Percentiles rank a stretch among this genome's conserved stretches.
Conservation (phyloP, 768 basidiomycete genomes). For the Amanita rubescens region DNA sequence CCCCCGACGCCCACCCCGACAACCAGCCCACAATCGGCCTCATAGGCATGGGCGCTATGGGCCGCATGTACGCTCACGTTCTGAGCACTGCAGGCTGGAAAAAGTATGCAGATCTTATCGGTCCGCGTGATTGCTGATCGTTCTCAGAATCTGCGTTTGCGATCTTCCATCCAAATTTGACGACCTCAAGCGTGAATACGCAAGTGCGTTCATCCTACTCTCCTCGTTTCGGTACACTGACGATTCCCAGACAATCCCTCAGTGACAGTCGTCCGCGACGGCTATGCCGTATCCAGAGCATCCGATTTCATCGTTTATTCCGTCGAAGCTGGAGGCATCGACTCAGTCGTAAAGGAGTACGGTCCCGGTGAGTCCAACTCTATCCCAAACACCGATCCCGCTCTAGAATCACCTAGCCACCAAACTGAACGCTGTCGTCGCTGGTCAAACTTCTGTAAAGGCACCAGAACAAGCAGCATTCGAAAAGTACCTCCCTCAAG, state of each 20-base stretch:
- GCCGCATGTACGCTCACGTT: slow-evolving; percentile 82
- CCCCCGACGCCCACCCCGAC: slow-evolving; percentile 25
- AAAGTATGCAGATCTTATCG: slow-evolving; percentile 39
- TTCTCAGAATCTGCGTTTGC: slow-evolving; percentile 77
- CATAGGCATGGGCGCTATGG: slow-evolving; percentile 99
- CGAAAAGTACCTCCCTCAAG: slow-evolving; percentile 77
- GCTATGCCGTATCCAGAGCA: slow-evolving; percentile 80
- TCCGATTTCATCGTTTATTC: slow-evolving; percentile 95
- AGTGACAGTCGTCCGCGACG: slow-evolving; percentile 65
- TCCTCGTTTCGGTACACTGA: background rate
- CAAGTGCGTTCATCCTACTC: slow-evolving; percentile 35
- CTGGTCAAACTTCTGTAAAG: slow-evolving; percentile 96
- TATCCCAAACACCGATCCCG: slow-evolving; percentile 3
- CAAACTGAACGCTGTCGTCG: slow-evolving; percentile 85
- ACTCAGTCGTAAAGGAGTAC: slow-evolving; percentile 74
- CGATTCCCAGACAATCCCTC: slow-evolving; percentile 42
- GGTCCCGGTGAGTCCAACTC: slow-evolving; percentile 70
- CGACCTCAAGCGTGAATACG: slow-evolving; percentile 48
- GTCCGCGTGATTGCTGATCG: slow-evolving; percentile 4
- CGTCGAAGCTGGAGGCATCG: slow-evolving; percentile 87
- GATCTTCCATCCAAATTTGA: slow-evolving; percentile 74
- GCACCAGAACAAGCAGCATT: slow-evolving; percentile 89
- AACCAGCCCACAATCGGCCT: slow-evolving; percentile 77
- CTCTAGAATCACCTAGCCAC: slow-evolving; percentile 49
- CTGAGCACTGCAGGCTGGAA: slow-evolving; percentile 80